A percentile compares a stretch with the other conserved stretches of the same genome.
These are phyloP conservation scores for Arctium lappa DNA, from an alignment of 129 eudicot species.

Conservation along the genomic window DNA sequence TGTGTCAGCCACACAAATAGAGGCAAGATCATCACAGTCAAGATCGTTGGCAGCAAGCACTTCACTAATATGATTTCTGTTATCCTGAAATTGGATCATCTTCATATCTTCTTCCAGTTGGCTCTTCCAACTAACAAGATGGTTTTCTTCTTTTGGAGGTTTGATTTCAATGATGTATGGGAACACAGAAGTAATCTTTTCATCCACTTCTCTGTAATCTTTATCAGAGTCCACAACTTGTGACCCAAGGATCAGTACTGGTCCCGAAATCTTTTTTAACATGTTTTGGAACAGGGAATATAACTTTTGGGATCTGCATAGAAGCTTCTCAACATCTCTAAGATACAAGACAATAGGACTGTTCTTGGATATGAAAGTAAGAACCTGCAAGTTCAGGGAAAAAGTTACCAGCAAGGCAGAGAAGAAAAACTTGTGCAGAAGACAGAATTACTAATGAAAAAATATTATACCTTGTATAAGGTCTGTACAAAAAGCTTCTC, in stretches of 20 bases:
- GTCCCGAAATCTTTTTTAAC: conserved; percentile 68
- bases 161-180: conserved; percentile 81
- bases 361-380: conserved; percentile 56
- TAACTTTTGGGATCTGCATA: conserved; percentile 66
- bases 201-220: conserved; percentile 61
- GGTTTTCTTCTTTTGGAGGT: conserved; percentile 81
- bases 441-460: not conserved
- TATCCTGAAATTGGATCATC: conserved; percentile 84
- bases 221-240: conserved; percentile 46
- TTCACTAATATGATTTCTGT: conserved; percentile 77
- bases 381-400: conserved; percentile 47
- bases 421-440: not conserved
- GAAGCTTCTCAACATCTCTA: conserved; percentile 83
- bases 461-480: conserved; percentile 71
- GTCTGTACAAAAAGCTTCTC: conserved; percentile 84
- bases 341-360: conserved; percentile 74
- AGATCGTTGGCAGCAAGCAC: conserved; percentile 92
- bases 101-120: conserved; percentile 93
- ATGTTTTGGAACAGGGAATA: conserved; percentile 74
- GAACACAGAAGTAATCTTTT: conserved; percentile 65
- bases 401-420: not conserved
- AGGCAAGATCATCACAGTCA: conserved; percentile 83
- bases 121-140: conserved; percentile 82
- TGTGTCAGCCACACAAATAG: conserved; percentile 74
- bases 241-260: conserved; percentile 81